Evolutionary conservation across 2,329 filamentous ascomycete genomes (phyloP).

Genomic region (Rugonectria rugulosa): DNA sequence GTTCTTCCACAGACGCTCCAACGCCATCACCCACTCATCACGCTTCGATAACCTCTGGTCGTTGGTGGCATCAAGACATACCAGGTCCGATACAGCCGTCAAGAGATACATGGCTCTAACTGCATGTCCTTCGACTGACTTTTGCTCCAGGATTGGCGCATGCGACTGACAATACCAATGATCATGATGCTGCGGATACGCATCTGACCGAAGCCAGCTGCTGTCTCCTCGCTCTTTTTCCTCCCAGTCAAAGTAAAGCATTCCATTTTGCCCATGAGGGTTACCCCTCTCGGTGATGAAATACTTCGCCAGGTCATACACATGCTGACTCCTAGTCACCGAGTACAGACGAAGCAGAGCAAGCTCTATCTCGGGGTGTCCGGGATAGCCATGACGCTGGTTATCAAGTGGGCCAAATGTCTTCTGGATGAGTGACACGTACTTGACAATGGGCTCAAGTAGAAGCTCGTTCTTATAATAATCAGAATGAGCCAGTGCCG

Average conservation of each 20-base stretch:
- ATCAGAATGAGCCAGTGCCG: constrained; percentile 62
- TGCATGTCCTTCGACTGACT: constrained; percentile 58
- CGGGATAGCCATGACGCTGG: constrained; percentile 66
- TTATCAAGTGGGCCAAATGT: constrained; percentile 58
- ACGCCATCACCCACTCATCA: too few relatives aligned
- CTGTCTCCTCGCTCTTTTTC: constrained; percentile 57
- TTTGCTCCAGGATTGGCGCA: constrained; percentile 55
- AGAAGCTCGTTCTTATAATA: constrained; percentile 60
- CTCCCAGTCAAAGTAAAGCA: constrained; percentile 66
- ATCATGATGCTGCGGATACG: constrained; percentile 51
- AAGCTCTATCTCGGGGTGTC: constrained; percentile 58
- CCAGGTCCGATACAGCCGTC: constrained; percentile 64
- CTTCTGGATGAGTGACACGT: constrained; percentile 56
- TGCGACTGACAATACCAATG: constrained; percentile 66
- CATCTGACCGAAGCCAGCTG: constrained; percentile 54
- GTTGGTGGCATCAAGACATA: too few relatives aligned
- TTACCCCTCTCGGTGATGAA: constrained; percentile 38
- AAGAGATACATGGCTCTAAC: constrained; percentile 67
- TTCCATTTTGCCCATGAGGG: constrained; percentile 56
- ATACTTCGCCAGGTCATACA: constrained; percentile 58
- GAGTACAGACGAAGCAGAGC: constrained; percentile 49
- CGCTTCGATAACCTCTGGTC: too few relatives aligned
- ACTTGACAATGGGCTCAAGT: constrained; percentile 38
- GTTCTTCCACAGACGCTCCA: constrained; percentile 68
- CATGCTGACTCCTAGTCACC: constrained; percentile 44